Base-by-base conservation (phyloP, 2,329 filamentous ascomycete genomes). In the Stagonosporopsis chrysanthemi region DNA sequence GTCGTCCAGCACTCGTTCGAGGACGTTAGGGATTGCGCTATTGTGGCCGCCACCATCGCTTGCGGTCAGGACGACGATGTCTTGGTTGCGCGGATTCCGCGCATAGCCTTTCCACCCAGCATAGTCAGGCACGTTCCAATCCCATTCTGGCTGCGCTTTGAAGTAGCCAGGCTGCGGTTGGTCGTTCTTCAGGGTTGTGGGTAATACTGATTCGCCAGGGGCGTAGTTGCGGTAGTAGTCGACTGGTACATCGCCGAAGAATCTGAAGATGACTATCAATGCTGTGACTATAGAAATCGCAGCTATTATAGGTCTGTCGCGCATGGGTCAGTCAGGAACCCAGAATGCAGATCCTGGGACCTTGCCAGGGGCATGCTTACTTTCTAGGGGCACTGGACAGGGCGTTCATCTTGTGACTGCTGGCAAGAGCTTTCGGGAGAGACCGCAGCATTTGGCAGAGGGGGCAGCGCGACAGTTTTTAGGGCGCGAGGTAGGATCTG, bases 31-130 rank as follows among this genome's bases (percentile, higher is more conserved):
- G 45, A 78, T 78, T 6, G 70, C 74, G 53, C 74, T 75, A 55
- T 79, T 78, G 67, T 79, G 76, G 33, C 77, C 77, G 51, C 73
- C 73, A 28, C 76, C 77, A 50, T 79, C 76, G 44, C 75, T 75
- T 11, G 77, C 77, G 23, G 76, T 77, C 52, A 79, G 62, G n/a
- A 79, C 61, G 15, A 78, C 63, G 15, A 78, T 65, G 38, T 78
- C 71, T 9, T 68, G 61, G 15, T 75, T 74, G 9, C 67, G 62
- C 1, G 76, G 75, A 6, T 51, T 69, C 57, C 62, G 72, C 60
- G 61, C 66, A 61, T 65, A 76, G 39, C 68, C 68, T 11, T 69
- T 61, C 68, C 58, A 76, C 26, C 60, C 62, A 22, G 60, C 64
- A 48, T 56, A 66, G 38, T 56, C 58, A 9, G 72, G 69, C 14